Conservation (phyloP, 2,329 filamentous ascomycete species). For the Clarireedia paspali region DNA sequence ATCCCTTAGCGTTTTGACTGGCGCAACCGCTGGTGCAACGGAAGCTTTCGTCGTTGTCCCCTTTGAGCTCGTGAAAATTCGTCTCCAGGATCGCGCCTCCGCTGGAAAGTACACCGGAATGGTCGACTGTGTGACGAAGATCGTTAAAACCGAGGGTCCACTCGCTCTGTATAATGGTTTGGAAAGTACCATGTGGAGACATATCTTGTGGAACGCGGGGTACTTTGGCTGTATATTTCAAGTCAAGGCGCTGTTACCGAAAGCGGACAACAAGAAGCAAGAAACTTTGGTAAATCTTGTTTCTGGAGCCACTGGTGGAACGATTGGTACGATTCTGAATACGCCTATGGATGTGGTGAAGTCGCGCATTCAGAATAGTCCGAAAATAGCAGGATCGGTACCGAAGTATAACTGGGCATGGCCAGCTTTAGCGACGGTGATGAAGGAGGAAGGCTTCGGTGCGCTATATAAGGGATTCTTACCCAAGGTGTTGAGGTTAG, state of each 20-base stretch:
- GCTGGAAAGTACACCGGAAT: conserved; percentile 81
- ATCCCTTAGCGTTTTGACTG: conserved; percentile 82
- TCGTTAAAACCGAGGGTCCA: conserved; percentile 72
- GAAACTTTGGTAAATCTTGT: conserved; percentile 84
- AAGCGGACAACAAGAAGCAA: conserved; percentile 68
- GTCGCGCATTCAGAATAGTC: conserved; percentile 91
- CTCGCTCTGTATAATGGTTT: conserved; percentile 94
- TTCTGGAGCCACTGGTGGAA: conserved; percentile 82
- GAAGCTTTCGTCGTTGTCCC: conserved; percentile 96
- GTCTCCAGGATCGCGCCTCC: conserved; percentile 90
- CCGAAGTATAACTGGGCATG: conserved; percentile 99
- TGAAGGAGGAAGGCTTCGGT: conserved; percentile 84
- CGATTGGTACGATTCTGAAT: conserved; percentile 84
- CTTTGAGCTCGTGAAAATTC: conserved; percentile 98
- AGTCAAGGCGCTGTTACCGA: conserved; percentile 76
- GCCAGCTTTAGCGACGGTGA: conserved; percentile 76
- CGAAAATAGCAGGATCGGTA: conserved; percentile 68
- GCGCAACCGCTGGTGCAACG: conserved; percentile 88
- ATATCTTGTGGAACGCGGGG: conserved; percentile 87
- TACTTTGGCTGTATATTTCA: conserved; percentile 99
- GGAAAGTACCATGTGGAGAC: conserved; percentile 94
- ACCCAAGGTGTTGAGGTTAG: conserved; percentile 80
- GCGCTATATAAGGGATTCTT: conserved; percentile 97
- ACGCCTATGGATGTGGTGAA: conserved; percentile 97
- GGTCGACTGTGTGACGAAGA: conserved; percentile 74